Base-by-base conservation (phyloP, 208 protist species). In the Leishmania lainsoni region DNA sequence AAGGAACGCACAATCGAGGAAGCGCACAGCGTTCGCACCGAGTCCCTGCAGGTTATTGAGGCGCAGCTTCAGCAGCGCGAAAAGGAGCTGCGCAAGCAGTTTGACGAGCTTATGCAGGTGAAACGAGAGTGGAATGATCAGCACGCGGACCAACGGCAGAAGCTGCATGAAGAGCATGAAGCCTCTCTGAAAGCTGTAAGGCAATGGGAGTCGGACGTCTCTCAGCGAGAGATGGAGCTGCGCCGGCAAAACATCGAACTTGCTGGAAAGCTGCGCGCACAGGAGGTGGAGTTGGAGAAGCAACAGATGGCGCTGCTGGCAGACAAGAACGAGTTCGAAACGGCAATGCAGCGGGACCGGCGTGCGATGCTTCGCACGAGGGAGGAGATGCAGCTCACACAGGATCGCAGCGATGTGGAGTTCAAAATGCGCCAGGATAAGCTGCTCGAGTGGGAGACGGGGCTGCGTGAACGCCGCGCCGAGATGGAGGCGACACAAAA, bases 211-310 rank as follows among this genome's bases (percentile, higher is more conserved):
- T 59, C 66, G 16, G 78, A 73, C 1, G 39, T 83, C 4, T 49
- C 76, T 45, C 77, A 89, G 79, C 75, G 59, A 8, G 85, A 82
- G 66, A 32, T 68, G 26, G 78, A 87, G 51, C 54, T 84, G 22
- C 59, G 66, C 35, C 42, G 75, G 51, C 56, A 81, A 42, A 83
- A 73, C 74, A 84, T 86, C 76, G 84, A 72, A 26, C n/a, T 85
- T 49, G 70, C 73, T 14, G 74, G 83, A 76, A 81, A 83, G 17
- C 61, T 89, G 82, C 86, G 83, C 9, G 76, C 77, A 39, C 86
- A 80, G 70, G 86, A 82, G 68, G 86, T 87, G 86, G 76, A 88
- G 76, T 81, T 92, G 61, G 83, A 92, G 72, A 87, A 83, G 75
- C 80, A 85, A 58, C 80, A 90, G 79, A 65, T 87, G 76, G 75